Base-by-base conservation (phyloP, 495 filamentous ascomycete species). In the Arthonia radiata region DNA sequence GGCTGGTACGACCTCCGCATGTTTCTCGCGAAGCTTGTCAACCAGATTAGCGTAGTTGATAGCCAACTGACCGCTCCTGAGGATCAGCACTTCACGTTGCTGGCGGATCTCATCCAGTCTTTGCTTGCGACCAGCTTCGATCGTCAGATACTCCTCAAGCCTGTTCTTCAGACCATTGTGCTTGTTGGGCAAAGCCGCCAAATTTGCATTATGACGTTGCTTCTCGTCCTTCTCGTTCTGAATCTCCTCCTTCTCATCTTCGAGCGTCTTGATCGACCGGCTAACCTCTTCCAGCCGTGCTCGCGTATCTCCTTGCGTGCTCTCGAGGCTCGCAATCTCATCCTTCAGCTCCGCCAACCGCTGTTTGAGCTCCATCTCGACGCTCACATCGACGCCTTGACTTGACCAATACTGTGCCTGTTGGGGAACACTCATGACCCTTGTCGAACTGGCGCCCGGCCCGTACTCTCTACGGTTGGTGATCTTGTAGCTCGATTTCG, bases 381-480 rank as follows among this genome's bases (percentile, higher is more conserved):
- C 57, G 15, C 57, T 48, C 1, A 39, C 36, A 42, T 86, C 72
- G 8, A 79, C 61, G 3, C 77, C 72, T 37, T 77, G 66, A 31
- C 79, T 61, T 2, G 72, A 78, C 74, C 80, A 93, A 29, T 60
- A 53, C 9, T 39, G 42, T 3, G 74, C 77, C 18, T 36, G 43
- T 7, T n/a, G n/a, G n/a, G 36, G 49, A 2, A 90, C 31, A 25
- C 45, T 41, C 23, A 46, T 56, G 1, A 71, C 63, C 5, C 46
- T 47, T 4, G 75, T 81, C 4, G 76, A 77, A 5, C 52, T 53
- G 4, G 71, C 78, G 11, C 42, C 40, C 0, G 64, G 50, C 0
- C 75, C 78, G 43, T 89, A 90, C 42, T 91, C 80, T 32, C 53
- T 45, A 22, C 81, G 61, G 7, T 70, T 61, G 2, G 43, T 51